phyloP scores from a whole-genome alignment of 2,329 filamentous ascomycete genomes.

The Monosporascus sp. region DNA sequence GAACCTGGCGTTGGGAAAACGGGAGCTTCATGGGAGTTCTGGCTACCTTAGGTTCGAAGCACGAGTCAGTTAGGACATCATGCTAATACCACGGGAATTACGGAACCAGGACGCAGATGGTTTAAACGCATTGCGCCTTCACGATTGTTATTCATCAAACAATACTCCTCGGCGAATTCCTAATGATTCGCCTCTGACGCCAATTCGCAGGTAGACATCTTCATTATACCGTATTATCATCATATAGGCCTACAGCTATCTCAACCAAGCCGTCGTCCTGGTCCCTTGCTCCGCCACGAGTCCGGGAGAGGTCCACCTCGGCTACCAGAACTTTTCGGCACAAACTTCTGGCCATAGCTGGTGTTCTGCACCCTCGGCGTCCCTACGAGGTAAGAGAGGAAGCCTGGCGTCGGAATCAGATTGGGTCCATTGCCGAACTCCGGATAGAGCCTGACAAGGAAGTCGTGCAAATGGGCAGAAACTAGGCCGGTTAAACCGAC shows the following conservation, averaged over 20 bases:
- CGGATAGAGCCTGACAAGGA: slow-evolving; percentile 81
- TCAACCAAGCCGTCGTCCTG: slow-evolving; percentile 57
- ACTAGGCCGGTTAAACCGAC: slow-evolving; percentile 72
- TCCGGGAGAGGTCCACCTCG: slow-evolving; percentile 51
- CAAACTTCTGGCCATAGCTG: slow-evolving; percentile 59
- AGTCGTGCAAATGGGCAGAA: slow-evolving; percentile 86
- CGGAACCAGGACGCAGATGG: no score
- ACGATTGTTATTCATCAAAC: no score
- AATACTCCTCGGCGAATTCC: no score
- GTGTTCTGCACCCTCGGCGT: slow-evolving; percentile 43
- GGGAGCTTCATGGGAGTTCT: background rate
- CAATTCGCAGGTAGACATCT: background rate
- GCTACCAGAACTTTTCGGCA: slow-evolving; percentile 22
- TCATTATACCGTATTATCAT: background rate
- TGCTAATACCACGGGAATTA: background rate
- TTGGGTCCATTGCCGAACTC: slow-evolving; percentile 81
- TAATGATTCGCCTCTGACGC: no score
- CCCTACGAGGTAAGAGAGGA: slow-evolving; percentile 64
- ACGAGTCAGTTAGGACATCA: background rate
- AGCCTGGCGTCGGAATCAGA: slow-evolving; percentile 65
- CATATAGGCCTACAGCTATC: no score
- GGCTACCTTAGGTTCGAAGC: background rate
- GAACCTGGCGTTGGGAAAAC: background rate
- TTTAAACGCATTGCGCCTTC: no score
- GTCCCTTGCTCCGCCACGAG: slow-evolving; percentile 59